phyloP scores from a whole-genome alignment of 2,329 filamentous ascomycete genomes.

The Parastagonospora avenae region DNA sequence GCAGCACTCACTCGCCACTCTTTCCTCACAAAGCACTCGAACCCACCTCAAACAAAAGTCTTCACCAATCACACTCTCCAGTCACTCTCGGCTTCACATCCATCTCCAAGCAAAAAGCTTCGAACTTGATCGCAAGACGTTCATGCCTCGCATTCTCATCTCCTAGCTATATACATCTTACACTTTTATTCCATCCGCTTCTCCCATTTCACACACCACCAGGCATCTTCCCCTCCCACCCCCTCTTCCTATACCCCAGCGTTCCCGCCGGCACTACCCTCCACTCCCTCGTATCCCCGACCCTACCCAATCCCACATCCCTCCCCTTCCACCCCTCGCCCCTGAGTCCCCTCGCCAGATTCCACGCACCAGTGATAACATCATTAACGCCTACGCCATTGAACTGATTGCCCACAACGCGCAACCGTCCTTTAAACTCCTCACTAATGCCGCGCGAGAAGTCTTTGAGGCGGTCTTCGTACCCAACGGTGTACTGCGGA shows the following conservation, averaged over 20 bases:
- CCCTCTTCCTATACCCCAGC: conserved; percentile 10
- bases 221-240: not conserved
- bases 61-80: too few relatives aligned
- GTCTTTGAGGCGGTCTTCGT: conserved; percentile 65
- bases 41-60: too few relatives aligned
- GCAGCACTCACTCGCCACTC: too few relatives aligned
- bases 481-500: conserved; percentile 86
- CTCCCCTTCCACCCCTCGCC: conserved; percentile 37
- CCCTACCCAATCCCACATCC: conserved; percentile 31
- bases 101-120: too few relatives aligned
- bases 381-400: conserved; percentile 57
- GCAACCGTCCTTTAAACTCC: conserved; percentile 66
- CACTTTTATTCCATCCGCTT: too few relatives aligned
- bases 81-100: too few relatives aligned
- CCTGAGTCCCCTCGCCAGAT: conserved; percentile 53
- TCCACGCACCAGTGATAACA: conserved; percentile 60
- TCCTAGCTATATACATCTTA: too few relatives aligned
- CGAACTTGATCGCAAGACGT: too few relatives aligned
- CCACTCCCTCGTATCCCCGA: conserved; percentile 21
- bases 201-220: too few relatives aligned
- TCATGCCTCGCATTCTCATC: too few relatives aligned
- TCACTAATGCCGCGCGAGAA: conserved; percentile 61
- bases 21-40: too few relatives aligned
- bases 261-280: conserved; percentile 10
- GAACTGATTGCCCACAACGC: conserved; percentile 61